Conservation (phyloP, 805 yeast species). For the Myxozyma vanderwaltii region DNA sequence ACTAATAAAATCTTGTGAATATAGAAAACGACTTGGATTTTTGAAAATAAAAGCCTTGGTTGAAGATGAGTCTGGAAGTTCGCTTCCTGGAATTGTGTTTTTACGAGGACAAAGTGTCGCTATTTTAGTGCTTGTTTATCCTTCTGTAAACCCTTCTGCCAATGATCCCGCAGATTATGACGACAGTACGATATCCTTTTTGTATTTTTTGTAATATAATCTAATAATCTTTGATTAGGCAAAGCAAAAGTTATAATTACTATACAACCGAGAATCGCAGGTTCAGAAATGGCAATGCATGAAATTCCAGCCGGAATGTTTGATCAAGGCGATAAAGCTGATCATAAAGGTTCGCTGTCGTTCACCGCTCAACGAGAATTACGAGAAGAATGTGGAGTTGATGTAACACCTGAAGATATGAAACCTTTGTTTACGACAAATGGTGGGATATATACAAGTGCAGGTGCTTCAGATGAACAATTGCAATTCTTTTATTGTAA, state of each 20-base stretch:
- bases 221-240: not conserved
- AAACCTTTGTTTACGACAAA: constrained; percentile 20
- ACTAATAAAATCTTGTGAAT: not conserved
- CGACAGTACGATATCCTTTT: constrained; percentile 12
- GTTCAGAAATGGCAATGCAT: constrained; percentile 31
- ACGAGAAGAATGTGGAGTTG: constrained; percentile 39
- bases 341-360: constrained; percentile 29
- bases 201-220: not conserved
- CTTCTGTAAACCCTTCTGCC: constrained; percentile 19
- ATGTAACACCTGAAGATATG: constrained; percentile 29
- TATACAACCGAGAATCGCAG: constrained; percentile 37
- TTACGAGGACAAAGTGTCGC: constrained; percentile 38
- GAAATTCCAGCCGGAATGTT: constrained; percentile 41
- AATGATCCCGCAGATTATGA: constrained; percentile 26
- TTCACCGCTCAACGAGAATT: constrained; percentile 39
- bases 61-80: constrained; percentile 29
- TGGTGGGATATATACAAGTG: constrained; percentile 31
- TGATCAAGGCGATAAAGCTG: constrained; percentile 26
- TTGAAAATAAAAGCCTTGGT: constrained; percentile 36
- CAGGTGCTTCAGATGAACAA: constrained; percentile 36
- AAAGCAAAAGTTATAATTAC: constrained; percentile 33
- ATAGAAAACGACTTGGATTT: constrained; percentile 34
- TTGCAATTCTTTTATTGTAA: constrained; percentile 29
- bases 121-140: constrained; percentile 35
- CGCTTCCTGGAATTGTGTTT: constrained; percentile 39